These are phyloP conservation scores for Dactylellina parvicollis DNA, from an alignment of 2,329 filamentous ascomycete species.

Conservation along the genomic window DNA sequence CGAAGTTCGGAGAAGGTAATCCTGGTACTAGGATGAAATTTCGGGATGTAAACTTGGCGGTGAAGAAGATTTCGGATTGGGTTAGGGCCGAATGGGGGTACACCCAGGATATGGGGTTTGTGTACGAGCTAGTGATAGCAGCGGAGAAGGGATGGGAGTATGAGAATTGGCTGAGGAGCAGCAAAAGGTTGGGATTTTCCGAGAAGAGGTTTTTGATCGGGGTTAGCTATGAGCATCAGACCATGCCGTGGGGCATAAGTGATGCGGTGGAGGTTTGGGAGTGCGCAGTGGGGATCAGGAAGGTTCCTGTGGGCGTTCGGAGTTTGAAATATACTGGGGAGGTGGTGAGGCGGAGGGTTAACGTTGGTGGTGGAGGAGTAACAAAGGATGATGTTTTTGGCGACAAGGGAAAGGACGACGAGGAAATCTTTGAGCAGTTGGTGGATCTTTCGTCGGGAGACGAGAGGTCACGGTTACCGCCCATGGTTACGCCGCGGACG, in stretches of 20 bases:
- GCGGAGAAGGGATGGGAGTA: slow-evolving; percentile 48
- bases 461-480: slow-evolving; percentile 24
- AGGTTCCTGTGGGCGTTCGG: not conserved
- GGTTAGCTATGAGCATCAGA: not conserved
- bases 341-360: not conserved
- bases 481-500: slow-evolving; percentile 27
- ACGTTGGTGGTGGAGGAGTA: not conserved
- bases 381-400: not conserved
- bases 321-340: slow-evolving; percentile 14
- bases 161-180: slow-evolving; percentile 5
- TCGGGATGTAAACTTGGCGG: slow-evolving; percentile 36
- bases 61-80: slow-evolving; percentile 20
- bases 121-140: slow-evolving; percentile 36
- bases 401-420: not conserved
- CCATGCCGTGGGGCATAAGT: slow-evolving; percentile 9
- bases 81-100: slow-evolving; percentile 15
- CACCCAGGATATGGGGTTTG: slow-evolving; percentile 13
- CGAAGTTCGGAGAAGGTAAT: slow-evolving; percentile 24
- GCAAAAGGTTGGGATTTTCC: not conserved
- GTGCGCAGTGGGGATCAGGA: slow-evolving; percentile 18
- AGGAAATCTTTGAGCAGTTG: slow-evolving; percentile 18
- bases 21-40: slow-evolving; percentile 25
- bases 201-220: too few species aligned
- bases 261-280: slow-evolving; percentile 36
- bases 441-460: not conserved